Evolutionary conservation across 129 eudicot species (phyloP).

Genomic region (Deinandra increscens): DNA sequence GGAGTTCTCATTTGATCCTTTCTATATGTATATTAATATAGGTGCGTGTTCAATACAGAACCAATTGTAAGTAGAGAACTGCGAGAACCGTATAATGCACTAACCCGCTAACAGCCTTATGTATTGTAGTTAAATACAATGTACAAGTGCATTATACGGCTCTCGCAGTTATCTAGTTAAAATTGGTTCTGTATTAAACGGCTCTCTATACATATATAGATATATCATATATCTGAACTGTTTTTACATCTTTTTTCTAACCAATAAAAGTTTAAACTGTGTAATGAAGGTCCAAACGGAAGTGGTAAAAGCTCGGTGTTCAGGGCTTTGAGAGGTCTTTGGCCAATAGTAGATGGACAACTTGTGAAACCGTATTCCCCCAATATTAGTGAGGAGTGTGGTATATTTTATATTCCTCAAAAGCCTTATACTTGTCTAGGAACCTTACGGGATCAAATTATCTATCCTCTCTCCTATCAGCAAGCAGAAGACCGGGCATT

Average conservation of each 20-base stretch:
- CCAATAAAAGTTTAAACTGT: slow-evolving; percentile 14
- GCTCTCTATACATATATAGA: too few relatives aligned
- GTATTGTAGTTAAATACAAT: too few relatives aligned
- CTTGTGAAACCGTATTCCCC: slow-evolving; percentile 61
- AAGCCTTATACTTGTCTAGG: slow-evolving; percentile 93
- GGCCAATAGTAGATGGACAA: slow-evolving; percentile 84
- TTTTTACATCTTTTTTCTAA: background rate
- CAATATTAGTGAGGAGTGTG: slow-evolving; percentile 40
- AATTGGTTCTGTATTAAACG: too few relatives aligned
- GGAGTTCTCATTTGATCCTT: too few relatives aligned
- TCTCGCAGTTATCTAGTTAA: too few relatives aligned
- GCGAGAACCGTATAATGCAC: too few relatives aligned
- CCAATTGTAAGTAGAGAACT: too few relatives aligned
- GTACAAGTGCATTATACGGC: too few relatives aligned
- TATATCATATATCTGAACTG: background rate
- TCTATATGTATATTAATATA: too few relatives aligned
- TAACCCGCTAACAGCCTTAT: too few relatives aligned
- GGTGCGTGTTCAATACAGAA: too few relatives aligned
- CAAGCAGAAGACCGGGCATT: slow-evolving; percentile 65
- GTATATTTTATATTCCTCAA: slow-evolving; percentile 85
- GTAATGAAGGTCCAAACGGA: slow-evolving; percentile 88
- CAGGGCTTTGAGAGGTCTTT: slow-evolving; percentile 89
- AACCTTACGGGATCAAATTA: slow-evolving; percentile 89
- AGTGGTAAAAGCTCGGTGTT: slow-evolving; percentile 97
- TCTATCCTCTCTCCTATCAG: slow-evolving; percentile 82